Percentiles rank a stretch among this genome's conserved stretches.
Evolutionary conservation across 768 basidiomycete species (phyloP).

Genomic region (Coprinellus aureogranulatus): DNA sequence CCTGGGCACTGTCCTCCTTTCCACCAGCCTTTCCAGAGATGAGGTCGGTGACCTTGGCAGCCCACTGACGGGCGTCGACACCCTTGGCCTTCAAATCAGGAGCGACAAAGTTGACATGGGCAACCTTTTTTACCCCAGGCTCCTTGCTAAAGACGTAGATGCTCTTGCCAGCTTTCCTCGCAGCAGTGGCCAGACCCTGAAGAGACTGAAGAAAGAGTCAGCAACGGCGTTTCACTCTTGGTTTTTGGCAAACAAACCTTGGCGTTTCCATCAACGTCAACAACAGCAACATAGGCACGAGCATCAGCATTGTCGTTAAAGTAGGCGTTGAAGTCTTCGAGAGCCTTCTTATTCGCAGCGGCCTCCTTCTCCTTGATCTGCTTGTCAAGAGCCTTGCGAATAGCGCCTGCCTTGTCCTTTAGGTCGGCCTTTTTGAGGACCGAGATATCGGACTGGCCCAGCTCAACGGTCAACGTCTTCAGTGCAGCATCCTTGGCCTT

Average conservation of each 20-base stretch:
- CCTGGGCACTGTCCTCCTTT: conserved; percentile 89
- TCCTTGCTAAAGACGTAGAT: conserved; percentile 88
- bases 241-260: conserved; percentile 54
- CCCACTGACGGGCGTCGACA: conserved; percentile 88
- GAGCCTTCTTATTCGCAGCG: conserved; percentile 70
- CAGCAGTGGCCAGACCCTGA: conserved; percentile 70
- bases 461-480: conserved; percentile 78
- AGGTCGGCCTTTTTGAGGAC: conserved; percentile 78
- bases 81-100: conserved; percentile 56
- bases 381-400: conserved; percentile 84
- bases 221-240: neutral
- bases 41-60: conserved; percentile 68
- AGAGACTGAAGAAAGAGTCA: conserved; percentile 50
- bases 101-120: conserved; percentile 82
- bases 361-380: conserved; percentile 79
- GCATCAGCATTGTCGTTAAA: conserved; percentile 77
- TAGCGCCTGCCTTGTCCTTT: conserved; percentile 64
- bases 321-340: conserved; percentile 64
- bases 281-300: conserved; percentile 62
- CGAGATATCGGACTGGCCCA: conserved; percentile 87
- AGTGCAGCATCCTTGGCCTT: conserved; percentile 86
- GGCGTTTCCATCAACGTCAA: conserved; percentile 80
- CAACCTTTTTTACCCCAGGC: conserved; percentile 64
- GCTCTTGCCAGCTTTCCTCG: conserved; percentile 79
- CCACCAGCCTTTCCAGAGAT: conserved; percentile 97